Base-by-base conservation (phyloP, 352 stramenopile genomes). In the Phytophthora lateralis region DNA sequence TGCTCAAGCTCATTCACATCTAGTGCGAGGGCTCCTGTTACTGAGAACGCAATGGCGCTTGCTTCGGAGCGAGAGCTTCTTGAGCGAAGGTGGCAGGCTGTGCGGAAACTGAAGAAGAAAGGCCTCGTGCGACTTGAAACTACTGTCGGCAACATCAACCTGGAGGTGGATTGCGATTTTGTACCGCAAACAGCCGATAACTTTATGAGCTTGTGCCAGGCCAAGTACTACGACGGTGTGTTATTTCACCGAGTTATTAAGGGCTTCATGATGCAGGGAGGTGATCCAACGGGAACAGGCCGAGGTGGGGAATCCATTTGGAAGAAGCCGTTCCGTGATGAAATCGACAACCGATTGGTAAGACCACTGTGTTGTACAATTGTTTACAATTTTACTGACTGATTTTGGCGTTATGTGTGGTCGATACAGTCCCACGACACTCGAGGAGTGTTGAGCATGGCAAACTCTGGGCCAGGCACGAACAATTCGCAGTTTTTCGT, bases 401-500 rank as follows among this genome's bases (percentile, higher is more conserved):
- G 11, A 8, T 4, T 12, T 30, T 45, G 20, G 14, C 18, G 18
- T 58, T 65, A 29, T 69, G 38, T 41, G 53, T 55, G 24, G 20
- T 50, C 50, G 8, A 34, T 39, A 18, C 43, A 93, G 73, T 81
- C 63, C 37, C 97, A 99, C 71, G 82, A 92, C 29, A 84, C 76
- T 24, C 69, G 80, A 24, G 97, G 97, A 7, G 81, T 99, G 24
- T 54, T 99, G 24, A 97, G 84, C 46, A 99, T 99, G 97, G 97
- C 97, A 0, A 99, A 99, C 66, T 88, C 91, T 9, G 97, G 97
- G 8, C 84, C 89, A n/a, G 81, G 94, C 20, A 99, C 94, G 2
- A 99, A 99, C 73, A 89, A 88, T 26, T 96, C 91, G n/a, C 98
- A 99, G 85, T 99, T 99, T 75, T 99, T 99, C 73, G 97, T 99